phyloP scores from a whole-genome alignment of 306 rosid species.

The Vigna hirtella region DNA sequence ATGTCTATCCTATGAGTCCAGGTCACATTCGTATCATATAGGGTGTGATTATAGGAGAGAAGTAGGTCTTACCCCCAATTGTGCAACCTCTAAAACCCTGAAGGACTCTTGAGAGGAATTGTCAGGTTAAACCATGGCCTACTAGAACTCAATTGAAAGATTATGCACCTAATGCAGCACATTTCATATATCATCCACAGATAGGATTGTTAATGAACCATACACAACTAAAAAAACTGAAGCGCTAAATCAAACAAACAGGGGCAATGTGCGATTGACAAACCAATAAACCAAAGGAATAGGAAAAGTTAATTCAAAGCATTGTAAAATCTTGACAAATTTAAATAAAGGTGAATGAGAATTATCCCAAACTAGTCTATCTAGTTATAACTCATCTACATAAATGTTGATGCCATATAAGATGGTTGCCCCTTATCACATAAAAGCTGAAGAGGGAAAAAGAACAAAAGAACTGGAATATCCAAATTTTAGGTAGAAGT shows the following conservation, averaged over 20 bases:
- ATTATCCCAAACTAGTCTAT: slow-evolving; percentile 56
- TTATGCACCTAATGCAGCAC: slow-evolving; percentile 11
- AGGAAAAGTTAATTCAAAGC: slow-evolving; percentile 30
- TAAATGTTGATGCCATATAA: slow-evolving; percentile 57
- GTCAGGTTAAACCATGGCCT: slow-evolving; percentile 28
- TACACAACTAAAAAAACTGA: slow-evolving; percentile 7
- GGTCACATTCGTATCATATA: neutral
- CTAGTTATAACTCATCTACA: slow-evolving; percentile 66
- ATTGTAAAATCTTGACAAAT: slow-evolving; percentile 41
- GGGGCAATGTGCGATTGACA: slow-evolving; percentile 18
- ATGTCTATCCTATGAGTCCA: slow-evolving; percentile 16
- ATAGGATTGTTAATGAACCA: slow-evolving; percentile 16
- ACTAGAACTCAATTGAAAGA: slow-evolving; percentile 33
- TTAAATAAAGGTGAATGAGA: slow-evolving; percentile 50
- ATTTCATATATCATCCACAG: slow-evolving; percentile 38
- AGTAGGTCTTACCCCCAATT: neutral
- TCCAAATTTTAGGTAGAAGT: slow-evolving; percentile 57
- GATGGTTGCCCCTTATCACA: slow-evolving; percentile 57
- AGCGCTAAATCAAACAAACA: slow-evolving; percentile 14
- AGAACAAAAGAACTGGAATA: slow-evolving; percentile 52
- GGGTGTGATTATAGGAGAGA: neutral
- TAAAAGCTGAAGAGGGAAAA: slow-evolving; percentile 55
- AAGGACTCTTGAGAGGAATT: neutral
- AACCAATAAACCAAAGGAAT: slow-evolving; percentile 36
- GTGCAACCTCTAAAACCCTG: slow-evolving; percentile 20